phyloP scores from a whole-genome alignment of 495 filamentous ascomycete species.

The Penicillium samsonianum region DNA sequence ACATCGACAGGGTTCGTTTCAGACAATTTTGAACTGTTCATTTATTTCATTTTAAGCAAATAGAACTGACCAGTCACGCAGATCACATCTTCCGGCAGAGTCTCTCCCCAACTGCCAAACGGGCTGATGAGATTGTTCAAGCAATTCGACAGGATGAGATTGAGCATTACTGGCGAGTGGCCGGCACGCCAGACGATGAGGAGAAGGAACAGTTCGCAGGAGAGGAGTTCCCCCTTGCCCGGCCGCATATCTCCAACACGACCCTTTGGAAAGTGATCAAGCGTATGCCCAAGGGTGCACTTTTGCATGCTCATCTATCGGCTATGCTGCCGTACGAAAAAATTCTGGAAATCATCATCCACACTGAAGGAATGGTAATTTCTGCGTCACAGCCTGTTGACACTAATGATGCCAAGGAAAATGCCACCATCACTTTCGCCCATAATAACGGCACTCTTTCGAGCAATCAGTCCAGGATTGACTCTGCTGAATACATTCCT shows the following conservation, averaged over 20 bases:
- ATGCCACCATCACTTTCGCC: constrained; percentile 15
- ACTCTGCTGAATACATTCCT: no score
- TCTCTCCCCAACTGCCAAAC: constrained; percentile 4
- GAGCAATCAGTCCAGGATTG: no score
- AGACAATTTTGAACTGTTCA: no score
- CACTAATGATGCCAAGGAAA: constrained; percentile 4
- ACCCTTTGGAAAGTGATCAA: constrained; percentile 16
- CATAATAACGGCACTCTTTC: not conserved
- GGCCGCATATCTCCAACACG: constrained; percentile 15
- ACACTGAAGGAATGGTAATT: constrained; percentile 24
- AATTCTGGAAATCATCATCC: constrained; percentile 5
- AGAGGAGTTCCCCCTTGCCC: constrained; percentile 21
- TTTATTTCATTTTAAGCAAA: no score
- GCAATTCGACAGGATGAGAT: constrained; percentile 24
- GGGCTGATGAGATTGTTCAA: constrained; percentile 18
- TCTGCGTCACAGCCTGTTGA: constrained; percentile 16
- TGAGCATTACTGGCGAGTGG: constrained; percentile 22
- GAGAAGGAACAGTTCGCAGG: constrained; percentile 20
- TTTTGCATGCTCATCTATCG: constrained; percentile 23
- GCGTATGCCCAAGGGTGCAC: constrained; percentile 27
- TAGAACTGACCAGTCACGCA: no score
- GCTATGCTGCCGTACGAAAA: constrained; percentile 24
- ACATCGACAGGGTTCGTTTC: no score
- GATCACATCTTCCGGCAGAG: no score
- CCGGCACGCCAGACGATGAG: constrained; percentile 12